These are phyloP conservation scores for Phytophthora tubulina DNA, from an alignment of 352 stramenopile genomes.

Conservation along the genomic window DNA sequence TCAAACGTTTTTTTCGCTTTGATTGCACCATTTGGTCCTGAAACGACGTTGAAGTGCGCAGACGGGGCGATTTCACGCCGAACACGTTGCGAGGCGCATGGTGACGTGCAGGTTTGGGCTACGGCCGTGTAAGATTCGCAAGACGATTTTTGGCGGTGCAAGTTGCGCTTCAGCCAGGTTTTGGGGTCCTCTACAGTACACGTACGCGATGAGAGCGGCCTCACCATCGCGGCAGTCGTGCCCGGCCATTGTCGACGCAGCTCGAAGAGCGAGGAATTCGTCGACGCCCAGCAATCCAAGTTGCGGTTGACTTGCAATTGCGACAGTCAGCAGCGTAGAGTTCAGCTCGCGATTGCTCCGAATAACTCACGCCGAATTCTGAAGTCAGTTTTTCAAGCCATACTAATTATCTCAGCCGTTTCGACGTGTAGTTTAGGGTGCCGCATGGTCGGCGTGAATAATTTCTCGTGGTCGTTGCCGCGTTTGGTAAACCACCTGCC, in stretches of 20 bases:
- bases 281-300: neutral
- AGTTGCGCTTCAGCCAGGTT: slow-evolving; percentile 21
- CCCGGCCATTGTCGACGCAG: neutral
- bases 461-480: slow-evolving; percentile 24
- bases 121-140: slow-evolving; percentile 26
- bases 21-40: slow-evolving; percentile 15
- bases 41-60: slow-evolving; percentile 36
- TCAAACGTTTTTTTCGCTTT: slow-evolving; percentile 4
- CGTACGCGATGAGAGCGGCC: too few relatives aligned
- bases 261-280: slow-evolving; percentile 21
- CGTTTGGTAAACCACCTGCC: slow-evolving; percentile 5
- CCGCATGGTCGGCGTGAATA: slow-evolving; percentile 7
- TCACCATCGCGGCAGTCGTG: slow-evolving; percentile 4
- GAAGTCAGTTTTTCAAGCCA: slow-evolving; percentile 12
- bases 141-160: slow-evolving; percentile 10
- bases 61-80: slow-evolving; percentile 13
- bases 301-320: slow-evolving; percentile 8
- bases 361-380: slow-evolving; percentile 16
- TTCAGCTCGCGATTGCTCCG: slow-evolving; percentile 11
- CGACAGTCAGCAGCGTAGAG: slow-evolving; percentile 5
- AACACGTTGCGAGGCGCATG: slow-evolving; percentile 31
- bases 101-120: slow-evolving; percentile 30
- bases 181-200: neutral
- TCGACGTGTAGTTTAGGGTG: slow-evolving; percentile 13
- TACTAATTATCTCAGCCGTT: slow-evolving; percentile 14